Evolutionary conservation across 2,329 filamentous ascomycete genomes (phyloP), one percentile per base, ranked within the genome.

Genomic region (Pseudocercospora cruenta): DNA sequence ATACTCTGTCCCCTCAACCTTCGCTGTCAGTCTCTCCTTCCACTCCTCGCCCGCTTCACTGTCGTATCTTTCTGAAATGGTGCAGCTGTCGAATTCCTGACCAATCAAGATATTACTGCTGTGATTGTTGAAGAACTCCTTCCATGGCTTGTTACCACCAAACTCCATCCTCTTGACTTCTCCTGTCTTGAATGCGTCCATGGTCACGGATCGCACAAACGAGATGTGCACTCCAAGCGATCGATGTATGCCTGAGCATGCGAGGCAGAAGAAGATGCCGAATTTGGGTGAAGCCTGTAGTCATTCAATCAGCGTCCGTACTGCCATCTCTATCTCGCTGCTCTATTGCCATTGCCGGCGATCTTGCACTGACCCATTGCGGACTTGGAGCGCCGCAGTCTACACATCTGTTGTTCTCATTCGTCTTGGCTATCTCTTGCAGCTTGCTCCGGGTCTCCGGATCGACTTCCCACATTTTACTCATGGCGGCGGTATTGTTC

Each of bases 401-500:
- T 83, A 94, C 94, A 84, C 95, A 99, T 74, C 88, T 82, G 78
- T 91, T 93, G 81, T 99, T 99, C 73, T 90, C 89, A 73, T 93
- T 90, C 73, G 90, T 90, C 80, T 96, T 96, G 80, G 97, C 94
- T 73, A 98, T 93, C 68, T 92, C 88, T 71, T 93, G 88, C 78
- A 99, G 89, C 93, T 98, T 98, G 77, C 91, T 93, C 82, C 93
- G 89, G 68, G 94, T 98, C 85, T 98, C 94, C 58, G 95, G 95
- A 81, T 99, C 95, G 72, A 99, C 93, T 83, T 99, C 95, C 95
- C 95, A 99, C 91, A 97, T 94, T 82, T 94, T 94, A 77, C 81
- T 82, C 82, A 83, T 83, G 53, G 68, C 75, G 76, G 64, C 70
- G 65, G 67, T 54, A 33, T 66, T 60, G 60, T 39, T 63, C 54